A percentile compares a stretch with the other conserved stretches of the same genome.
These are phyloP conservation scores for Penicillium pulvis DNA, from an alignment of 495 filamentous ascomycete genomes.

Conservation along the genomic window DNA sequence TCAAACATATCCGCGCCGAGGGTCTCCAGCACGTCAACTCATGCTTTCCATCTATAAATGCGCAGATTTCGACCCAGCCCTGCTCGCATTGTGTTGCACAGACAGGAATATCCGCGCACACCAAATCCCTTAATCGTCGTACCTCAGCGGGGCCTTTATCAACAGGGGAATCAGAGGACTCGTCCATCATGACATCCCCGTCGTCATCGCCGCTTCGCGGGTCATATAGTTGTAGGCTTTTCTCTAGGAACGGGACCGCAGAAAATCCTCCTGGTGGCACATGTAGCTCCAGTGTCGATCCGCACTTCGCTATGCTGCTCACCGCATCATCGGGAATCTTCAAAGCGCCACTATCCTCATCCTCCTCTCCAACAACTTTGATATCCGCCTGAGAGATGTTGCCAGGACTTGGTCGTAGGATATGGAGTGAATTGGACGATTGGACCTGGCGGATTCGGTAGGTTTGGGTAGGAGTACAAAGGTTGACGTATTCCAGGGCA, in stretches of 20 bases:
- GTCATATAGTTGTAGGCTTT: constrained; percentile 39
- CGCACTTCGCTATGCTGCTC: constrained; percentile 66
- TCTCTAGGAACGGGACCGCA: constrained; percentile 35
- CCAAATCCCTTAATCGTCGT: constrained; percentile 20
- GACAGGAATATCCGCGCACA: constrained; percentile 50
- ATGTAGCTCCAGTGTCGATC: constrained; percentile 71
- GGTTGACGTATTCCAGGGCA: constrained; percentile 63
- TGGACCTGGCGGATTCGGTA: constrained; percentile 87
- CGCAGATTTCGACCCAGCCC: constrained; percentile 52
- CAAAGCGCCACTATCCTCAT: constrained; percentile 30
- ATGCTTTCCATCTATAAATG: constrained; percentile 41
- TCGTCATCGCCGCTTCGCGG: constrained; percentile 25
- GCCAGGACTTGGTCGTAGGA: constrained; percentile 58
- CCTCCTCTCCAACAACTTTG: constrained; percentile 31
- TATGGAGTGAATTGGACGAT: constrained; percentile 82
- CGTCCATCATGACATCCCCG: constrained; percentile 20
- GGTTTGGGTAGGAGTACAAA: constrained; percentile 69
- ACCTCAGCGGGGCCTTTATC: constrained; percentile 5
- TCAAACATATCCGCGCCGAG: constrained; percentile 39
- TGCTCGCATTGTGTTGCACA: constrained; percentile 44
- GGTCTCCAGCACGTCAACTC: constrained; percentile 42
- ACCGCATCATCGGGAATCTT: constrained; percentile 43
- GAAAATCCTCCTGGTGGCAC: constrained; percentile 36
- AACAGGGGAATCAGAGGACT: not conserved
- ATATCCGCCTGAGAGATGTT: constrained; percentile 32